Percentiles rank a stretch among this genome's conserved stretches.
Conservation (phyloP, 2,329 filamentous ascomycete species). For the Ophiocordyceps sinensis region DNA sequence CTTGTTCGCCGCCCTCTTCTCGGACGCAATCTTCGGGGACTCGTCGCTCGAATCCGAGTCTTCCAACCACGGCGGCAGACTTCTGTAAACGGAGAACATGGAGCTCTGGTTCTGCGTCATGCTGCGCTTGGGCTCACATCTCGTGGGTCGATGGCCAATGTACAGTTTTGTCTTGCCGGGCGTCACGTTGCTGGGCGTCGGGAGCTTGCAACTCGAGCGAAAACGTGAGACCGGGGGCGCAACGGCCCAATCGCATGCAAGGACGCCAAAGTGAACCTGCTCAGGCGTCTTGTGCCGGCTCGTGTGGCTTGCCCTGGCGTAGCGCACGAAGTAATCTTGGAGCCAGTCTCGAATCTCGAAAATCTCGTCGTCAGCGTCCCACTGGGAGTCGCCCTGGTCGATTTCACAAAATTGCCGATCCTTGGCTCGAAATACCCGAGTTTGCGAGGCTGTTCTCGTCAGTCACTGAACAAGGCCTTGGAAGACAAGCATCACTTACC, state of each 20-base stretch:
- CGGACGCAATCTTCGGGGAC: no score
- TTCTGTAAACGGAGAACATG: no score
- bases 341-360: conserved; percentile 23
- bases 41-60: no score
- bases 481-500: not conserved
- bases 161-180: no score
- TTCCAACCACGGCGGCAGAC: no score
- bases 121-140: no score
- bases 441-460: not conserved
- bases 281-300: conserved; percentile 18
- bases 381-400: conserved; percentile 15
- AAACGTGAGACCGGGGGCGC: not conserved
- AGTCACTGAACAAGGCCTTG: conserved; percentile 3
- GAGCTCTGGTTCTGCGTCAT: no score
- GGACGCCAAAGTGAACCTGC: conserved; percentile 23
- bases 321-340: conserved; percentile 19
- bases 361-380: conserved; percentile 21
- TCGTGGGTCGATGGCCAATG: no score
- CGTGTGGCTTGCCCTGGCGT: conserved; percentile 19
- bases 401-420: conserved; percentile 10
- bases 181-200: no score
- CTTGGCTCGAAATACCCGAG: conserved; percentile 6
- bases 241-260: conserved; percentile 26
- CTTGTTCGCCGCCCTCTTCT: no score
- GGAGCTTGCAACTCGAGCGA: not conserved